Conservation (phyloP, 257 asterid genomes). For the Penstemon barbatus region DNA sequence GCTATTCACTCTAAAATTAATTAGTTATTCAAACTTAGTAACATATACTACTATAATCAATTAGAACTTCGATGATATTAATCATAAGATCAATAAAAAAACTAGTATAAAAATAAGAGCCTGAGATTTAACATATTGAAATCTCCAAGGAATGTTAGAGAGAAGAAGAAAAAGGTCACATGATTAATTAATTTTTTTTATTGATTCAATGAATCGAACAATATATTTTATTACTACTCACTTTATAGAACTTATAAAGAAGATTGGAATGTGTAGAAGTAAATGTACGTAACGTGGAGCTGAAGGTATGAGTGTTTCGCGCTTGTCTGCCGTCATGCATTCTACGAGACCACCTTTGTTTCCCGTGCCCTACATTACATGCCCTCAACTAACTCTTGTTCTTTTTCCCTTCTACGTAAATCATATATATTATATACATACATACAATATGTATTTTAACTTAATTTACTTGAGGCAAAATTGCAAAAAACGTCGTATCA, state of each 20-base stretch:
- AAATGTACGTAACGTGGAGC: conserved; percentile 46
- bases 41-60: background rate
- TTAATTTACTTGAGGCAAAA: no score
- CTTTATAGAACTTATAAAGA: background rate
- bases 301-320: conserved; percentile 74
- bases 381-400: conserved; percentile 29
- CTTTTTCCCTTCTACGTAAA: background rate
- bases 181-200: background rate
- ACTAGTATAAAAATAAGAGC: background rate
- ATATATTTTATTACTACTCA: background rate
- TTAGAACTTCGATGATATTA: background rate
- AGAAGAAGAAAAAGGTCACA: background rate
- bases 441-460: no score
- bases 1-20: no score
- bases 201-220: conserved; percentile 6
- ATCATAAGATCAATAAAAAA: conserved; percentile 8
- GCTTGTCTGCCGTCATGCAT: conserved; percentile 80
- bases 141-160: conserved; percentile 2
- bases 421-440: no score
- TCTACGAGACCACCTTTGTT: conserved; percentile 47
- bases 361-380: conserved; percentile 27
- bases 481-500: no score
- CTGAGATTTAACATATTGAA: background rate
- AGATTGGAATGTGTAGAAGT: conserved; percentile 40
- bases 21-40: background rate